phyloP scores from a whole-genome alignment of 2,329 filamentous ascomycete species.

The Fusarium nematophilum region DNA sequence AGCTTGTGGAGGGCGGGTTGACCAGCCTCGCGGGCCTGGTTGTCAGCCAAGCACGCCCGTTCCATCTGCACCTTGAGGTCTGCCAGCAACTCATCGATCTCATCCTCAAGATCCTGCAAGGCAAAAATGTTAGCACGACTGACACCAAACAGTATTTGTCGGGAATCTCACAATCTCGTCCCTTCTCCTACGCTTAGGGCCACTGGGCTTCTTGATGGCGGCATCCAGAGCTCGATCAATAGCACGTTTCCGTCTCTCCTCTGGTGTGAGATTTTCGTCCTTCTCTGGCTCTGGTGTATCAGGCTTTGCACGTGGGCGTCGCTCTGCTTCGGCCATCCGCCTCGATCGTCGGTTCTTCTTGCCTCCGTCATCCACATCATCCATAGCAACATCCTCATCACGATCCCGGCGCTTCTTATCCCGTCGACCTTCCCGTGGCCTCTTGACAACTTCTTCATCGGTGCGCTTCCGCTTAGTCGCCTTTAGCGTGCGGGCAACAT shows the following conservation, averaged over 20 bases:
- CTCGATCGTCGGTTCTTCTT: slow-evolving; percentile 61
- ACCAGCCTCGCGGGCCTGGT: slow-evolving; percentile 80
- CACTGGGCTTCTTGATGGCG: slow-evolving; percentile 80
- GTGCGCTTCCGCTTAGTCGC: slow-evolving; percentile 73
- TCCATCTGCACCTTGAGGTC: slow-evolving; percentile 92
- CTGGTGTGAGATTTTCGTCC: slow-evolving; percentile 83
- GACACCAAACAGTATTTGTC: background rate
- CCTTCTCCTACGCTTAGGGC: slow-evolving; percentile 78
- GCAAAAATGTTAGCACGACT: slow-evolving; percentile 31
- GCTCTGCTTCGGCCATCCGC: slow-evolving; percentile 59
- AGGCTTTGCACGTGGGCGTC: slow-evolving; percentile 59
- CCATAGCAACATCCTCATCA: slow-evolving; percentile 60
- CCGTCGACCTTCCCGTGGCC: slow-evolving; percentile 78
- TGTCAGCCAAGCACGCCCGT: slow-evolving; percentile 86
- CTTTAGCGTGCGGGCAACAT: slow-evolving; percentile 71
- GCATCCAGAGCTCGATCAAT: slow-evolving; percentile 90
- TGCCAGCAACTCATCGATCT: slow-evolving; percentile 90
- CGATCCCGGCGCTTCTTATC: slow-evolving; percentile 70
- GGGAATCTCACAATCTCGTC: slow-evolving; percentile 79
- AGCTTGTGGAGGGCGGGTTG: slow-evolving; percentile 92
- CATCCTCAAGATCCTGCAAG: slow-evolving; percentile 83
- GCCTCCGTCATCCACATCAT: slow-evolving; percentile 59
- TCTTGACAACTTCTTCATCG: slow-evolving; percentile 74
- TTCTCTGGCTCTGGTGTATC: slow-evolving; percentile 70
- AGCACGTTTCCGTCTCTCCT: slow-evolving; percentile 84